These are phyloP conservation scores for Cryptosporidium felis DNA, from an alignment of 169 alveolate genomes.

Conservation along the genomic window DNA sequence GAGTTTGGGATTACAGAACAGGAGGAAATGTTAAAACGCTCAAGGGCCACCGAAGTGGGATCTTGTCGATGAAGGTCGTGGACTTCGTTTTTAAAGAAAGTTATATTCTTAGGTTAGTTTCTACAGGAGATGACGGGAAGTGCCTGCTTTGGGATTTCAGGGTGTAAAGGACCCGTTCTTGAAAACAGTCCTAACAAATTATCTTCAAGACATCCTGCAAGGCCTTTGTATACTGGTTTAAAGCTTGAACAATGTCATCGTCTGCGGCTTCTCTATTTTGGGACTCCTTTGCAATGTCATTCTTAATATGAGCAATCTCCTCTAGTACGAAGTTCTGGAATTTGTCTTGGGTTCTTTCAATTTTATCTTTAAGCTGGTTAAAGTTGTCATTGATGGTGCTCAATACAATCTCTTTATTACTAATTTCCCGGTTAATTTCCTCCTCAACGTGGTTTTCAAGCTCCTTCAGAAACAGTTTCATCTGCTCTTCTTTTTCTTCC, in stretches of 20 bases:
- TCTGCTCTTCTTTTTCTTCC: slow-evolving; percentile 65
- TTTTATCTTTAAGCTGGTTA: slow-evolving; percentile 34
- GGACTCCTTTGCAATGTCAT: slow-evolving; percentile 82
- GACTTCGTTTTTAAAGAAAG: background rate
- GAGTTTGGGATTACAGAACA: slow-evolving; percentile 56
- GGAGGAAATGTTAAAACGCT: slow-evolving; percentile 39
- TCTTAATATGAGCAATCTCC: slow-evolving; percentile 81
- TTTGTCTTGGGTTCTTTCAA: slow-evolving; percentile 71
- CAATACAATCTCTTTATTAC: slow-evolving; percentile 7
- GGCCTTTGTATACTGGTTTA: slow-evolving; percentile 87
- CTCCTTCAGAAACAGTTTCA: slow-evolving; percentile 39
- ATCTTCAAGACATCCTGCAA: slow-evolving; percentile 81
- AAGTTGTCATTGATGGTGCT: slow-evolving; percentile 12
- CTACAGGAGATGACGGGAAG: slow-evolving; percentile 70
- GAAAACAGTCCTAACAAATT: slow-evolving; percentile 70
- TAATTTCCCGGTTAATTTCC: slow-evolving; percentile 34
- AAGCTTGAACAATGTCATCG: slow-evolving; percentile 90
- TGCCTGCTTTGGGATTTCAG: slow-evolving; percentile 59
- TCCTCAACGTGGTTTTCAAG: slow-evolving; percentile 49
- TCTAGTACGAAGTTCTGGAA: slow-evolving; percentile 81
- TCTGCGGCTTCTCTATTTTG: slow-evolving; percentile 89
- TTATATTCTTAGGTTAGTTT: slow-evolving; percentile 24
- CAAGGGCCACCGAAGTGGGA: slow-evolving; percentile 59
- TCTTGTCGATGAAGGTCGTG: slow-evolving; percentile 25
- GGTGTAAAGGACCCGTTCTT: background rate